Base-by-base conservation (phyloP, 129 eudicot genomes). In the Lactuca sativa region DNA sequence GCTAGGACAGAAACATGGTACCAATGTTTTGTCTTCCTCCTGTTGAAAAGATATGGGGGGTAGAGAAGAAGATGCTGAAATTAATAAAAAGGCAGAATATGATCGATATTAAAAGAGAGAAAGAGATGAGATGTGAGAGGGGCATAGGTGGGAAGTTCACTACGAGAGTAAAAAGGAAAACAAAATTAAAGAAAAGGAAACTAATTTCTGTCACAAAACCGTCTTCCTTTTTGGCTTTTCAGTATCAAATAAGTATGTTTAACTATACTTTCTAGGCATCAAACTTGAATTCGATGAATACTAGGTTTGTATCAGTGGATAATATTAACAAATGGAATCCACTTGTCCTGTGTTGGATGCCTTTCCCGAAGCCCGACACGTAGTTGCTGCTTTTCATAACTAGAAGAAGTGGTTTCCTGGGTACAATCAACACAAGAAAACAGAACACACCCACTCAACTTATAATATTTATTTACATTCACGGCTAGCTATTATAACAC, bases 71-170 rank as follows among this genome's bases (percentile, higher is more conserved):
- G 57, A 70, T 47, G 75, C 33, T 62, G 40, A 52, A 51, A 18
- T 51, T 72, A 61, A 62, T 40, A 32, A 34, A 72, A 37, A 72
- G 49, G 38, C 8, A 25, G 37, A 18, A 68, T 68, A 17, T 32
- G 76, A 72, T 33, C n/a, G 76, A 72, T 33, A 49, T 72, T 8
- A 54, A 61, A 72, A 63, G 77, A 18, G 55, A 52, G 48, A 18
- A 65, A 62, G 70, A 73, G 66, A 62, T 54, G 52, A 49, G 61
- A 47, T 18, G 76, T 54, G 62, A 53, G 51, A 61, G 41, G 74
- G 13, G 71, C 71, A 66, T 31, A 48, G 44, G 71, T 66, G 65
- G 56, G 70, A 73, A 62, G 70, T 37, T 52, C 71, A 62, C 63
- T 53, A 62, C 13, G 43, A 36, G 63, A 55, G 40, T 73, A 36